These are phyloP conservation scores for Trichosporon coremiiforme DNA, from an alignment of 1,284 basidiomycete genomes.

Conservation along the genomic window DNA sequence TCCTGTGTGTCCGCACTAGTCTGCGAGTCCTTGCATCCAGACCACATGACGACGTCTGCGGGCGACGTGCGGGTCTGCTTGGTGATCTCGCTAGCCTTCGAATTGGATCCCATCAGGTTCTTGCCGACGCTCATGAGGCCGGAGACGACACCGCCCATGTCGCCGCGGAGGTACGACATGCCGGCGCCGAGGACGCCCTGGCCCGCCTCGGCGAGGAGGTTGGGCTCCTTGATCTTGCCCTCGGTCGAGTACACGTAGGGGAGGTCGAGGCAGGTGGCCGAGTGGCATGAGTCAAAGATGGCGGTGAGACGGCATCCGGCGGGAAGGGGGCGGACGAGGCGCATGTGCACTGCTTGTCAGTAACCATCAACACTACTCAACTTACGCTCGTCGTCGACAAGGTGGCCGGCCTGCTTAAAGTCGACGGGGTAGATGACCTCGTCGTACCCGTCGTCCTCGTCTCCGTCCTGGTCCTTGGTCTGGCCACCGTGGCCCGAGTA, in stretches of 20 bases:
- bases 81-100: conserved; percentile 43
- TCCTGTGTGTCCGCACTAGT: no score
- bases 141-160: conserved; percentile 70
- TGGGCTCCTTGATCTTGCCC: conserved; percentile 81
- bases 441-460: conserved; percentile 62
- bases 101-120: conserved; percentile 29
- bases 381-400: conserved; percentile 76
- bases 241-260: conserved; percentile 77
- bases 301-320: conserved; percentile 82
- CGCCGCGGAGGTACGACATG: conserved; percentile 59
- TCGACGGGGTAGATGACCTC: conserved; percentile 85
- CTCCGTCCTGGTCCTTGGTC: conserved; percentile 69
- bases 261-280: conserved; percentile 58
- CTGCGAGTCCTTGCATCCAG: conserved; percentile 88
- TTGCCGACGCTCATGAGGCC: conserved; percentile 36
- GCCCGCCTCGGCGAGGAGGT: conserved; percentile 74
- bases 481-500: conserved; percentile 83
- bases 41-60: conserved; percentile 70
- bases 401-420: conserved; percentile 68
- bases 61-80: conserved; percentile 73
- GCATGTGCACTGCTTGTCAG: conserved; percentile 48
- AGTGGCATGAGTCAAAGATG: conserved; percentile 70
- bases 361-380: not conserved
- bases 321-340: conserved; percentile 68
- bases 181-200: conserved; percentile 64